Evolutionary conservation across 352 stramenopile genomes (phyloP).

Genomic region (Nannochloropsis limnetica): DNA sequence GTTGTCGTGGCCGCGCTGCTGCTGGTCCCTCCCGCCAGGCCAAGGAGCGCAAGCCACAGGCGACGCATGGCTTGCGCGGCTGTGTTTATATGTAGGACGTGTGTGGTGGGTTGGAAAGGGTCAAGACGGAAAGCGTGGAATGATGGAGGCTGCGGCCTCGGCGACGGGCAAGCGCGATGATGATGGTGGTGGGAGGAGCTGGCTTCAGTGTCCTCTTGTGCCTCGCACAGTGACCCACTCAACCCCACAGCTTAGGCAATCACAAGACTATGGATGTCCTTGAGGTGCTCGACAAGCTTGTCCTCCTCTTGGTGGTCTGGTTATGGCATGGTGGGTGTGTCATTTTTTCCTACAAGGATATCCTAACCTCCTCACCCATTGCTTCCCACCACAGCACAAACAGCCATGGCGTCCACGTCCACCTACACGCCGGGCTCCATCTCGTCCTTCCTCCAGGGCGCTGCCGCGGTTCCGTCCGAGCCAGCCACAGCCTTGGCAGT

Average conservation of each 20-base stretch:
- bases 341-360: too few relatives aligned
- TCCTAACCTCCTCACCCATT: neutral
- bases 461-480: neutral
- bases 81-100: neutral
- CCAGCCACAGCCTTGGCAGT: neutral
- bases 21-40: neutral
- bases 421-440: constrained; percentile 22
- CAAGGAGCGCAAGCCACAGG: neutral
- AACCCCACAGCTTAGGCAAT: neutral
- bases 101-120: neutral
- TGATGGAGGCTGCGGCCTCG: neutral
- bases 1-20: neutral
- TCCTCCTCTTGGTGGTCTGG: neutral
- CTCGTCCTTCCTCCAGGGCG: neutral
- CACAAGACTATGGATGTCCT: neutral
- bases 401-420: neutral
- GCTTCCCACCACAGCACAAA: neutral
- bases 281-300: neutral
- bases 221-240: neutral
- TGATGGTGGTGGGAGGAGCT: neutral
- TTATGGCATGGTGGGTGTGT: neutral
- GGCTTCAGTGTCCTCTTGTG: neutral
- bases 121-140: neutral
- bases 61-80: neutral
- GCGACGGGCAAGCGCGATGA: neutral